Percentiles rank a stretch among this genome's conserved stretches.
Conservation (phyloP, 345 rosid genomes). For the Eucalyptus pauciflora region DNA sequence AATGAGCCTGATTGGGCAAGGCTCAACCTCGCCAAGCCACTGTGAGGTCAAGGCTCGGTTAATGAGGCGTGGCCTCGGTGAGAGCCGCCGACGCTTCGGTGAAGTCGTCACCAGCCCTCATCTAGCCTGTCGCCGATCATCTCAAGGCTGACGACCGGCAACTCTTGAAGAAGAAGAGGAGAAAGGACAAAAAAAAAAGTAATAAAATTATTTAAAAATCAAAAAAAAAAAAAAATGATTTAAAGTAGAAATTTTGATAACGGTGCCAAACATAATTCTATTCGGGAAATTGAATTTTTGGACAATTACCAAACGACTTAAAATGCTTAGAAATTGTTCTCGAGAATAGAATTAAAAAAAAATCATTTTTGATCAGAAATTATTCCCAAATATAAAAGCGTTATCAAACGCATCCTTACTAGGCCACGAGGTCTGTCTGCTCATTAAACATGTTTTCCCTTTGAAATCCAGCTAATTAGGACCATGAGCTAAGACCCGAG, state of each 20-base stretch:
- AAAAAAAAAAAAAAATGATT: no score
- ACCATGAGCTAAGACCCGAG: background rate
- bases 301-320: fast-evolving
- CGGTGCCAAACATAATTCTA: no score
- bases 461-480: background rate
- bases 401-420: no score
- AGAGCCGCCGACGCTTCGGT: fast-evolving
- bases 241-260: no score
- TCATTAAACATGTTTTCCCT: background rate
- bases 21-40: fast-evolving
- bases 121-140: fast-evolving
- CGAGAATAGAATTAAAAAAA: no score
- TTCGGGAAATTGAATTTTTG: no score
- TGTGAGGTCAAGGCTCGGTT: no score
- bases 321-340: no score
- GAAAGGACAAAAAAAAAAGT: no score
- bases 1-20: fast-evolving
- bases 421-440: background rate
- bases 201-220: no score
- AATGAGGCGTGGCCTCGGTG: fast-evolving
- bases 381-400: fast-evolving
- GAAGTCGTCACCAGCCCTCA: fast-evolving
- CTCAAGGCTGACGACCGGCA: fast-evolving
- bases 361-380: fast-evolving
- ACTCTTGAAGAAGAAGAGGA: no score